phyloP scores from a whole-genome alignment of 371 early-diverging fungal species.

The Mortierella sp. region DNA sequence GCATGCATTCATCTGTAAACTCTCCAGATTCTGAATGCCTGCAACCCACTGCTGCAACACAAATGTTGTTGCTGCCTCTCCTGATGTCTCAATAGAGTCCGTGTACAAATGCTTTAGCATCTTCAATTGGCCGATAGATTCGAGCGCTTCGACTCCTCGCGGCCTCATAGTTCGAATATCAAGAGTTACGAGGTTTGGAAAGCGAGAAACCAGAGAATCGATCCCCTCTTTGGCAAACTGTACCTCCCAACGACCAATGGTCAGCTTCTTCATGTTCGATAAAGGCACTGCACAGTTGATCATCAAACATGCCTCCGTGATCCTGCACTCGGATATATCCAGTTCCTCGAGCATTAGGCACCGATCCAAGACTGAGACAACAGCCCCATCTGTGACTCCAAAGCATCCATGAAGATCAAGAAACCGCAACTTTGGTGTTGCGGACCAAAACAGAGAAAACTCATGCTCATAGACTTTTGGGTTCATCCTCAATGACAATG shows the following conservation, averaged over 20 bases:
- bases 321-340: slow-evolving; percentile 41
- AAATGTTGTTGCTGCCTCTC: slow-evolving; percentile 13
- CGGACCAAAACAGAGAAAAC: slow-evolving; percentile 39
- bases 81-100: slow-evolving; percentile 32
- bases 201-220: slow-evolving; percentile 29
- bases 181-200: slow-evolving; percentile 35
- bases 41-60: slow-evolving; percentile 39
- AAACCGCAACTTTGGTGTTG: slow-evolving; percentile 27
- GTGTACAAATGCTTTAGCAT: slow-evolving; percentile 40
- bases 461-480: slow-evolving; percentile 30
- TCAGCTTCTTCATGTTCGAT: slow-evolving; percentile 31
- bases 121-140: slow-evolving; percentile 17
- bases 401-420: slow-evolving; percentile 39
- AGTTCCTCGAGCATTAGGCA: slow-evolving; percentile 47
- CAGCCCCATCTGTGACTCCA: slow-evolving; percentile 26
- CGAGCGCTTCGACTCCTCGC: slow-evolving; percentile 35
- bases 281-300: slow-evolving; percentile 13
- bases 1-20: slow-evolving; percentile 40
- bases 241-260: slow-evolving; percentile 30
- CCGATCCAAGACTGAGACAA: slow-evolving; percentile 23
- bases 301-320: slow-evolving; percentile 32
- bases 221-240: slow-evolving; percentile 29
- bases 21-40: slow-evolving; percentile 38
- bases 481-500: slow-evolving; percentile 28
- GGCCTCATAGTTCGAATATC: slow-evolving; percentile 39